Percentiles rank a stretch among this genome's conserved stretches.
Conservation (phyloP, 208 protist species). For the Leptomonas pyrrhocoris region DNA sequence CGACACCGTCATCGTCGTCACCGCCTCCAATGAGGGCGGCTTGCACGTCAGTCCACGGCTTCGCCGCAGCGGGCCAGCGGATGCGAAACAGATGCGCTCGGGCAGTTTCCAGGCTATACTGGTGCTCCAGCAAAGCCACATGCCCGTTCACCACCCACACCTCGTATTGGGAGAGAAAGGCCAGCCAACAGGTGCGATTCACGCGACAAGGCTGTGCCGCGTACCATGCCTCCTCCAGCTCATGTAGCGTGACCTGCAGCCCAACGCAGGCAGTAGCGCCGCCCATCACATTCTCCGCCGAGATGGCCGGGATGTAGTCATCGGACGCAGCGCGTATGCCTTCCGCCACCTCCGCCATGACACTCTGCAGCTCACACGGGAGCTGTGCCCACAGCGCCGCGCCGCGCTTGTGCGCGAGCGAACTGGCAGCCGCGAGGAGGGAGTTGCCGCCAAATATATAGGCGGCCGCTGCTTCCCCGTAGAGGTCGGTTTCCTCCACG, state of each 20-base stretch:
- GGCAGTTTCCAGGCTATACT: slow-evolving; percentile 39
- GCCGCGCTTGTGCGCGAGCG: slow-evolving; percentile 20
- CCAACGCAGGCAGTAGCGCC: slow-evolving; percentile 39
- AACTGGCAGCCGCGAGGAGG: slow-evolving; percentile 27
- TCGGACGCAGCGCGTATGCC: slow-evolving; percentile 14
- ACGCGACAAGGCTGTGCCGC: slow-evolving; percentile 39
- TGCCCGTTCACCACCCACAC: slow-evolving; percentile 83
- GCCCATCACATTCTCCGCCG: slow-evolving; percentile 38
- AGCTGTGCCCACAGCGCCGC: slow-evolving; percentile 24
- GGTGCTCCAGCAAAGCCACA: slow-evolving; percentile 52
- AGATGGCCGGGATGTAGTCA: slow-evolving; percentile 20
- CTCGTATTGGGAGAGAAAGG: slow-evolving; percentile 40
- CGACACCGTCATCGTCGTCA: background rate
- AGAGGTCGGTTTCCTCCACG: slow-evolving; percentile 35
- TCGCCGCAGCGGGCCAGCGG: slow-evolving; percentile 18
- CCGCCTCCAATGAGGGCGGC: slow-evolving; percentile 6
- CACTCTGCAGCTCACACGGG: background rate
- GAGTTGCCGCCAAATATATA: slow-evolving; percentile 30
- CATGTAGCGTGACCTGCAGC: slow-evolving; percentile 36
- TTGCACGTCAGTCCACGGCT: slow-evolving; percentile 26
- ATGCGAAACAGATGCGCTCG: slow-evolving; percentile 39
- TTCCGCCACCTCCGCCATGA: slow-evolving; percentile 38
- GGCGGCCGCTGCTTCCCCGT: slow-evolving; percentile 35
- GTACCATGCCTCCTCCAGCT: slow-evolving; percentile 47
- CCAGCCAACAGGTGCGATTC: slow-evolving; percentile 44